Evolutionary conservation across 768 basidiomycete genomes (phyloP).

Genomic region (Tubosaeta sp.): DNA sequence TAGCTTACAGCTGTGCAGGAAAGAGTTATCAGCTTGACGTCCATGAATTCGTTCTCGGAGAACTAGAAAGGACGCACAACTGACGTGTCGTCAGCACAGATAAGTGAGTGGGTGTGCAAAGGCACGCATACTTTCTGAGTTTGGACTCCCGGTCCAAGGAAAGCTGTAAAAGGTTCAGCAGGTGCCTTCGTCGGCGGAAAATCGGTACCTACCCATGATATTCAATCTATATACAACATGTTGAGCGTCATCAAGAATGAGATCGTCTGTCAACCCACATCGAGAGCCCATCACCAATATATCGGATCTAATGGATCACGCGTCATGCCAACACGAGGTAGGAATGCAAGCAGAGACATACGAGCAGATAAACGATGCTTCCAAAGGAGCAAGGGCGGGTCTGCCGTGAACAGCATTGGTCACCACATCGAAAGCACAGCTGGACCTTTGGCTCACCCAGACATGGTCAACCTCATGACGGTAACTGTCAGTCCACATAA

Average conservation of each 20-base stretch:
- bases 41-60: not conserved
- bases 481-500: not conserved
- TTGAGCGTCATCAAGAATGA: not conserved
- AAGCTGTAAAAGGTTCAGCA: constrained; percentile 5
- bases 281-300: constrained; percentile 16
- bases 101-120: not conserved
- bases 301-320: constrained; percentile 18
- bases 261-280: constrained; percentile 9
- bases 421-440: not conserved
- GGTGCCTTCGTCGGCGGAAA: not conserved
- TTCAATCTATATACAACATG: constrained; percentile 4
- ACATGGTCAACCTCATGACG: constrained; percentile 13
- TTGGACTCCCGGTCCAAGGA: constrained; percentile 4
- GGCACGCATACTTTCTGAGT: constrained; percentile 5
- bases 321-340: not conserved
- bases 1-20: constrained; percentile 12
- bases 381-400: constrained; percentile 7
- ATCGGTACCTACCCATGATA: constrained; percentile 1
- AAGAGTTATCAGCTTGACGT: not conserved
- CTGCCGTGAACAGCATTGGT: constrained; percentile 1
- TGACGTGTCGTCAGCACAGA: constrained; percentile 2
- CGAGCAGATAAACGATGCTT: constrained; percentile 17
- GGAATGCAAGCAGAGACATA: constrained; percentile 5
- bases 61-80: constrained; percentile 11
- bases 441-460: constrained; percentile 11